Conservation (phyloP, 768 basidiomycete species). For the Mycena epipterygia region DNA sequence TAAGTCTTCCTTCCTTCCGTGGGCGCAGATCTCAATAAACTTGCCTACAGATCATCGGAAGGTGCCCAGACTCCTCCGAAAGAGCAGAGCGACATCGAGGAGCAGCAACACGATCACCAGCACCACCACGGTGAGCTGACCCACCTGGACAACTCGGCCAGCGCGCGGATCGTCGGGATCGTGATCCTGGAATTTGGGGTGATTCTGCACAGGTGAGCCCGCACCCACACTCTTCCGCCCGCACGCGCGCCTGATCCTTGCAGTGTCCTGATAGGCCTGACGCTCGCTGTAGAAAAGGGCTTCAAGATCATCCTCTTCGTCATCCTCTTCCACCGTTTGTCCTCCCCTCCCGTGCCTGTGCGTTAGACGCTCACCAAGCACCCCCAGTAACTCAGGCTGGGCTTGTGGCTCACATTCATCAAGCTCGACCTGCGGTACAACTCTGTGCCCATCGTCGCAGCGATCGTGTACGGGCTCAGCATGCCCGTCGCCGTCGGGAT, state of each 20-base stretch:
- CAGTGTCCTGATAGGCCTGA: constrained; percentile 89
- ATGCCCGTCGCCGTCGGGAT: constrained; percentile 95
- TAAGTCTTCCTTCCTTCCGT: constrained; percentile 52
- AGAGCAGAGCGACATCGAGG: constrained; percentile 14
- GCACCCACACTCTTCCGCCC: neutral
- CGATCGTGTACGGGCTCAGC: constrained; percentile 78
- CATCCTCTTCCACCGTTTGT: constrained; percentile 92
- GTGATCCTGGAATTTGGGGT: constrained; percentile 97
- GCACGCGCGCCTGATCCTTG: neutral
- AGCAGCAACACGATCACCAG: constrained; percentile 28
- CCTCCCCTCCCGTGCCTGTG: neutral
- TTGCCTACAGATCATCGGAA: constrained; percentile 77
- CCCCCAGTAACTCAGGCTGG: constrained; percentile 82
- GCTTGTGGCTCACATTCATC: constrained; percentile 89
- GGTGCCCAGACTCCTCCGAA: constrained; percentile 35
- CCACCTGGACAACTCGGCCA: constrained; percentile 53
- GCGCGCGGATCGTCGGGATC: constrained; percentile 87
- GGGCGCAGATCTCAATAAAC: constrained; percentile 2
- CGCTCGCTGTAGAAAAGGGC: constrained; percentile 84
- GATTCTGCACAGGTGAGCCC: constrained; percentile 76
- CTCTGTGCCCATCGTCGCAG: constrained; percentile 72
- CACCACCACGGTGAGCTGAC: constrained; percentile 47
- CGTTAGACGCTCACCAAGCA: neutral
- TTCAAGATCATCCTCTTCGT: constrained; percentile 93
- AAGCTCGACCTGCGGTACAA: constrained; percentile 66